These are phyloP conservation scores for Citeromyces nyonsensis DNA, from an alignment of 805 yeast genomes.

Conservation along the genomic window DNA sequence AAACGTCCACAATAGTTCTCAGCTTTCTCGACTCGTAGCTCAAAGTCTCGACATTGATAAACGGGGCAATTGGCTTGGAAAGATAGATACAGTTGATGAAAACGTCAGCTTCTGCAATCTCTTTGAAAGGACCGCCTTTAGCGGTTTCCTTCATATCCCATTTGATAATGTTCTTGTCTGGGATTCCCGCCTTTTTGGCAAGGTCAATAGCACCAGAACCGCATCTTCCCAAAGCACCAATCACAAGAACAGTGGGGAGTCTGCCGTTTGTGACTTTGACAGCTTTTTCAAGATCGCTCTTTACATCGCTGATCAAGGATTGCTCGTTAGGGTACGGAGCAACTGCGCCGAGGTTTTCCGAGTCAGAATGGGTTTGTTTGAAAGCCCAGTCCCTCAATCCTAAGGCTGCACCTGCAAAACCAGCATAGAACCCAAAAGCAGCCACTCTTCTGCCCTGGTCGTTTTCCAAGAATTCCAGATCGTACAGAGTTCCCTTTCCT, in stretches of 20 bases:
- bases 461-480: constrained; percentile 86
- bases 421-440: constrained; percentile 98
- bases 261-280: constrained; percentile 39
- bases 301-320: constrained; percentile 59
- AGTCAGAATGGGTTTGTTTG: constrained; percentile 59
- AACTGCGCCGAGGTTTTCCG: constrained; percentile 63
- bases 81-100: constrained; percentile 94
- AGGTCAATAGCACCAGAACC: constrained; percentile 94
- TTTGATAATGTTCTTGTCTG: constrained; percentile 66
- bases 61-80: constrained; percentile 88
- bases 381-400: constrained; percentile 92
- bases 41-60: constrained; percentile 55
- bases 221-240: constrained; percentile 98
- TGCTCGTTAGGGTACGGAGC: constrained; percentile 72
- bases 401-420: constrained; percentile 98
- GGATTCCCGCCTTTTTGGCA: constrained; percentile 71
- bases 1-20: constrained; percentile 90
- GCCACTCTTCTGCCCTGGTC: constrained; percentile 97
- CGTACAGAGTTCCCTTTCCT: constrained; percentile 86
- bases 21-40: constrained; percentile 58
- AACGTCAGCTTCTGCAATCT: constrained; percentile 76
- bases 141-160: constrained; percentile 98
- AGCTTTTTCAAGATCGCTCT: constrained; percentile 40
- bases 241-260: constrained; percentile 70
- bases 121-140: constrained; percentile 92